These are phyloP conservation scores for Prunus mume DNA, from an alignment of 306 rosid species.

Conservation along the genomic window DNA sequence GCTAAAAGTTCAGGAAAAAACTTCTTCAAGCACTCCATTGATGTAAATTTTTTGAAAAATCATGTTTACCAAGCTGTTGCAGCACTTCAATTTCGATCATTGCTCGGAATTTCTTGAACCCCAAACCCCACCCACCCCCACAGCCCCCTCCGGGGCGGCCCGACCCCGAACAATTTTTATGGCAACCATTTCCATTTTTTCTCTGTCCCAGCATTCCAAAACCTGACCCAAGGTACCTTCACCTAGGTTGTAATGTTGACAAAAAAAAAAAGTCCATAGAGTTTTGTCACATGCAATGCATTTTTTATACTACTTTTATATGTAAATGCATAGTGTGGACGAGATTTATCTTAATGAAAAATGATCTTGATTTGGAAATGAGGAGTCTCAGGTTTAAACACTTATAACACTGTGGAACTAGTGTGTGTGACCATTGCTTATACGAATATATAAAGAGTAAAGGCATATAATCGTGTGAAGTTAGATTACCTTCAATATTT, in stretches of 20 bases:
- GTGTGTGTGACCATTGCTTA: no score
- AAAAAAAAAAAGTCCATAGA: neutral
- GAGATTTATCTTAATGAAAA: no score
- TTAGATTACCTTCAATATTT: no score
- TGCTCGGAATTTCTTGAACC: constrained; percentile 86
- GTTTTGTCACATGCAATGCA: no score
- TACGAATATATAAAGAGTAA: no score
- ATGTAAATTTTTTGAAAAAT: constrained; percentile 13
- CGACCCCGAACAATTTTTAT: constrained; percentile 73
- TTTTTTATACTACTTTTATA: no score
- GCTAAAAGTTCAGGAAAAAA: constrained; percentile 32
- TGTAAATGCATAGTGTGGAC: no score
- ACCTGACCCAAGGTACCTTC: constrained; percentile 99
- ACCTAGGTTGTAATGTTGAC: constrained; percentile 28
- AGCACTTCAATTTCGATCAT: constrained; percentile 94
- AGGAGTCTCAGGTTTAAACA: neutral
- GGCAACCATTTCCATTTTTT: constrained; percentile 86
- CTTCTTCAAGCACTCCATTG: neutral
- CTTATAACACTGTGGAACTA: no score
- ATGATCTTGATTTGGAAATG: no score
- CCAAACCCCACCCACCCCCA: neutral
- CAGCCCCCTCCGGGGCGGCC: no score
- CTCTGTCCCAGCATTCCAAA: constrained; percentile 96
- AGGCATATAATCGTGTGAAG: no score
- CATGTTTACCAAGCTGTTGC: constrained; percentile 87